A percentile compares a stretch with the other conserved stretches of the same genome.
These are phyloP conservation scores for Silybum marianum DNA, from an alignment of 129 eudicot genomes.

Conservation along the genomic window DNA sequence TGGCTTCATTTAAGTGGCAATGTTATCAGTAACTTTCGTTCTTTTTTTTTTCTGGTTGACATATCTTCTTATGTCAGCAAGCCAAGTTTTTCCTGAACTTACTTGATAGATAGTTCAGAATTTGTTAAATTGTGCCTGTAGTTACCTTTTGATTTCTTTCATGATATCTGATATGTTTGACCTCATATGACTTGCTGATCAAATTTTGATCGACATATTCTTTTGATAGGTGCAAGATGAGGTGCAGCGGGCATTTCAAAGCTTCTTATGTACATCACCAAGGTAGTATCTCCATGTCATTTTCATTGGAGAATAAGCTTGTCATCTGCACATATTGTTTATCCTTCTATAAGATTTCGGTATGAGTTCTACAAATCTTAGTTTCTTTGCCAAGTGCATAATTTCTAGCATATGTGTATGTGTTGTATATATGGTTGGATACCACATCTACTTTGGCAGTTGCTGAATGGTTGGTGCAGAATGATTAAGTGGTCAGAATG, in stretches of 20 bases:
- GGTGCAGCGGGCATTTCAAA: conserved; percentile 41
- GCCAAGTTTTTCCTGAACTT: not conserved
- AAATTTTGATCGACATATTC: conserved; percentile 4
- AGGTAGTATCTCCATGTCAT: conserved; percentile 42
- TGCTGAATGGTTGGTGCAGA: too few relatives aligned
- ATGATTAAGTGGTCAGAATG: too few relatives aligned
- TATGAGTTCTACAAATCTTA: not conserved
- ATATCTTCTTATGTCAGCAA: not conserved
- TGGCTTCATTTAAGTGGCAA: not conserved
- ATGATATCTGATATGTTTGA: not conserved
- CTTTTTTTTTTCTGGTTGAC: not conserved
- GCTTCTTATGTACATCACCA: conserved; percentile 31
- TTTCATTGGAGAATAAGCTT: not conserved
- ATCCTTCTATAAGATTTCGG: not conserved
- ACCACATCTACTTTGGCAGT: too few relatives aligned
- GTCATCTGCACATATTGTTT: not conserved
- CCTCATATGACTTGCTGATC: not conserved
- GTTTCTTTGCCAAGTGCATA: not conserved
- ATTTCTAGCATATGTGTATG: not conserved
- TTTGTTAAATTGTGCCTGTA: not conserved
- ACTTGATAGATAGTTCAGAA: not conserved
- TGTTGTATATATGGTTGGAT: too few relatives aligned
- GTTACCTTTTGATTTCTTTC: conserved; percentile 7
- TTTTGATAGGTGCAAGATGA: conserved; percentile 69
- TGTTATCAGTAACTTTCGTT: not conserved